phyloP scores from a whole-genome alignment of 2,329 filamentous ascomycete species.

The Ilyonectria sp. region DNA sequence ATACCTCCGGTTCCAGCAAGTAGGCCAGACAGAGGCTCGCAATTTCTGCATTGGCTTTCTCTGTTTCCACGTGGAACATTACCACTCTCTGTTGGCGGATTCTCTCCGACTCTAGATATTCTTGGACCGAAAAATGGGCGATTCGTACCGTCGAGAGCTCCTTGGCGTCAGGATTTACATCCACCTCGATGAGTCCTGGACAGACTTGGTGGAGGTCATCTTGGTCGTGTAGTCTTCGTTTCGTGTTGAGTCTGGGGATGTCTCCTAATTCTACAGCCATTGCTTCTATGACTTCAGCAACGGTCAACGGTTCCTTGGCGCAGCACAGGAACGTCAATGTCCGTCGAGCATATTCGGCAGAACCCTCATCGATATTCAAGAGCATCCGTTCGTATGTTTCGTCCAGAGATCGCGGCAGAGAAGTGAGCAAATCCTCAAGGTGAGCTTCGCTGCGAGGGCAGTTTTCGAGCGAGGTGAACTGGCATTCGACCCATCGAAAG shows the following conservation, averaged over 20 bases:
- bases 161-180: neutral
- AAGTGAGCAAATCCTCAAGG: conserved; percentile 46
- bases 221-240: conserved; percentile 18
- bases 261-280: conserved; percentile 22
- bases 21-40: conserved; percentile 18
- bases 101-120: conserved; percentile 31
- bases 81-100: conserved; percentile 2
- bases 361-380: conserved; percentile 4
- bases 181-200: conserved; percentile 21
- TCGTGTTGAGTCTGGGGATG: conserved; percentile 6
- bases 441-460: conserved; percentile 28
- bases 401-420: conserved; percentile 45
- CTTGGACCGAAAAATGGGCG: conserved; percentile 31
- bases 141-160: conserved; percentile 2
- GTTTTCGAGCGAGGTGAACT: conserved; percentile 33
- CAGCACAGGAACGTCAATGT: conserved; percentile 22
- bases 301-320: conserved; percentile 10
- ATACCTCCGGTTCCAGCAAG: conserved; percentile 10
- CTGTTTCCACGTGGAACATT: neutral
- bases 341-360: conserved; percentile 8
- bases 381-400: conserved; percentile 47
- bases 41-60: conserved; percentile 6
- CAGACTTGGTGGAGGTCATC: conserved; percentile 25
- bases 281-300: conserved; percentile 12
- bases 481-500: conserved; percentile 46